Evolutionary conservation across 2,329 filamentous ascomycete species (phyloP), one percentile per base, ranked within the genome.

Genomic region (Claviceps maximensis): DNA sequence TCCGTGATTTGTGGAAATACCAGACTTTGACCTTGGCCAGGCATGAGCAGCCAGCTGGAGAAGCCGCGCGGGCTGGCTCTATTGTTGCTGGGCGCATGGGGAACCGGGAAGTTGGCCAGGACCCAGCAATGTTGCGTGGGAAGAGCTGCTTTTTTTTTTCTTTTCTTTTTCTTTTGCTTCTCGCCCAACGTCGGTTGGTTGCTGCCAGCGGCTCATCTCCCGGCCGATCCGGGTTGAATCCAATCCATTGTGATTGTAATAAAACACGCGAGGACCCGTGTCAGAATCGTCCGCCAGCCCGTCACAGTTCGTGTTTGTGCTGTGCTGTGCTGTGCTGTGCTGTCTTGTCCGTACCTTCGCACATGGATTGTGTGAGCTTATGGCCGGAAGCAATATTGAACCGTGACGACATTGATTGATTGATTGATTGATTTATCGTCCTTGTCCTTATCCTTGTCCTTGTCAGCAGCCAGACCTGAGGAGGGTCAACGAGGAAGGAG

Each of bases 1-100:
- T 41, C 31, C 47, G 29, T 55, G 53, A 51, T 54, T 54, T 51
- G 53, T 51, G 53, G 53, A 36, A 54, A 31, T 41, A 36, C 13
- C 41, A 45, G 41, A 21, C 21, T 3, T 42, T 19, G 40, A 42
- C 40, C 17, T 2, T 15, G 36, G 17, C n/a, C 2, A 23, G 41
- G 9, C 19, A 13, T 23, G 40, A 19, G 38, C n/a, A 41, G 9
- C 17, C 31, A 33, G 31, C 31, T 33, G 31, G 31, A 33, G 31
- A 33, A 33, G 31, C 31, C 31, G 31, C 31, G 31, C 31, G 9
- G 31, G 31, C 31, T 33, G 31, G 31, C 36, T 50, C 27, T 10
- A 46, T 46, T 53, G 17, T 36, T 42, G 40, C 8, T 12, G n/a
- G 6, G 38, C 36, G 36, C 36, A 40, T 41, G 7, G 38, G n/a